Percentiles rank a stretch among this genome's conserved stretches.
Evolutionary conservation across 2,329 filamentous ascomycete genomes (phyloP).

Genomic region (Corniculantispora saksenae): DNA sequence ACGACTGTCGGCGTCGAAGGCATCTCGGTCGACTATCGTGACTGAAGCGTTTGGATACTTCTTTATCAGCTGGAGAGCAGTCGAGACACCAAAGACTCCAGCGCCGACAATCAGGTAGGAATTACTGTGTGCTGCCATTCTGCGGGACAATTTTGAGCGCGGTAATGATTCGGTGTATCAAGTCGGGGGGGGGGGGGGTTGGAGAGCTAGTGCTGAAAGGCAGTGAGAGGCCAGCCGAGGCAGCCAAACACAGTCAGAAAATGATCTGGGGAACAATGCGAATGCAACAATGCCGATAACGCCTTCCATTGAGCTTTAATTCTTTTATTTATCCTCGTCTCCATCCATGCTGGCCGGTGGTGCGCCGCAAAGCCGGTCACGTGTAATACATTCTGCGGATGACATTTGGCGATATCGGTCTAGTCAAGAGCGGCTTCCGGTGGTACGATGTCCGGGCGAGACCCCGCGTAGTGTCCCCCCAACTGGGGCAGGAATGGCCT

Average conservation of each 20-base stretch:
- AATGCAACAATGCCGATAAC: background rate
- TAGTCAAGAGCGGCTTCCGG: slow-evolving; percentile 5
- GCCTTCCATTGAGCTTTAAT: background rate
- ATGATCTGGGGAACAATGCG: background rate
- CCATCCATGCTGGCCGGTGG: background rate
- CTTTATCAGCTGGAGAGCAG: slow-evolving; percentile 62
- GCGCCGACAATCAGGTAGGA: slow-evolving; percentile 63
- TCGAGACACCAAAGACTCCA: slow-evolving; percentile 66
- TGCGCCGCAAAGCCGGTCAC: slow-evolving; percentile 17
- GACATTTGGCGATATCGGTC: slow-evolving; percentile 12
- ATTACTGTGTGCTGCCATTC: slow-evolving; percentile 7
- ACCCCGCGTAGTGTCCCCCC: background rate
- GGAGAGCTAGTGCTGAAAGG: background rate
- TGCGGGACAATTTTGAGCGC: background rate
- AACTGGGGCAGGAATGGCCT: background rate
- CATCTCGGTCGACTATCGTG: slow-evolving; percentile 59
- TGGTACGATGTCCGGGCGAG: background rate
- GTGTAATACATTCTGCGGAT: background rate
- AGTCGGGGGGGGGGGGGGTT: background rate
- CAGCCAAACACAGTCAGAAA: background rate
- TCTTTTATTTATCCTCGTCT: background rate
- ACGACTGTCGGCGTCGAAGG: slow-evolving; percentile 47
- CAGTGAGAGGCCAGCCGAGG: background rate
- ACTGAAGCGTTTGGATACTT: slow-evolving; percentile 51
- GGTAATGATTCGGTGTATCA: background rate